A percentile compares a stretch with the other conserved stretches of the same genome.
phyloP scores from a whole-genome alignment of 352 stramenopile species.

The Achlya hypogyna region DNA sequence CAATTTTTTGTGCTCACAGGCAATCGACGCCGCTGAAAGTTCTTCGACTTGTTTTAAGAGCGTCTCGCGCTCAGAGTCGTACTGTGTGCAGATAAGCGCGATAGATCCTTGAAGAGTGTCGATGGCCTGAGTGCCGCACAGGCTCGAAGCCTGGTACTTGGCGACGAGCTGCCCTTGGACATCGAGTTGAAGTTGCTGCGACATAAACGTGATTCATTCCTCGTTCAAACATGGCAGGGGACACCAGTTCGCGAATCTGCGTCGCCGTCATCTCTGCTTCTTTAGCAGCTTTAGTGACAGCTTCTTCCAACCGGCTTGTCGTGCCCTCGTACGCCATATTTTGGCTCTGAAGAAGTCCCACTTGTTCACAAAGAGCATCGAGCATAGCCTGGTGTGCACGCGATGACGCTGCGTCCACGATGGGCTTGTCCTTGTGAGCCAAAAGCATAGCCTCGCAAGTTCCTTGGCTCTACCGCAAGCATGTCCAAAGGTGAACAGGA shows the following conservation, averaged over 20 bases:
- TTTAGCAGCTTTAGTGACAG: not conserved
- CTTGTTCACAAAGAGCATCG: slow-evolving; percentile 10
- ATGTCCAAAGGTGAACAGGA: not conserved
- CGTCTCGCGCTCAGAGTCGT: slow-evolving; percentile 24
- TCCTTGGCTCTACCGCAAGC: not conserved
- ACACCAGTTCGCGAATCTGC: slow-evolving; percentile 10
- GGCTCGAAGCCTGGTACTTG: slow-evolving; percentile 31
- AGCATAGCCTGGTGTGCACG: not conserved
- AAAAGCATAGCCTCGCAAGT: slow-evolving; percentile 15
- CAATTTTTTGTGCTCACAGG: slow-evolving; percentile 10
- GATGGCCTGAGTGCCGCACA: slow-evolving; percentile 33
- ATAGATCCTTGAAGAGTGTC: slow-evolving; percentile 34
- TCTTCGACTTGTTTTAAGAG: slow-evolving; percentile 14
- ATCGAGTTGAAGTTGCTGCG: not conserved
- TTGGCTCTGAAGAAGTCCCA: slow-evolving; percentile 10
- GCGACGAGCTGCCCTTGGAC: slow-evolving; percentile 20
- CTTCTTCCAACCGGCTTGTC: not conserved
- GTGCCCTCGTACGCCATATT: slow-evolving; percentile 1
- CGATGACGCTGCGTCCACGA: not conserved
- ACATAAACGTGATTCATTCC: not conserved
- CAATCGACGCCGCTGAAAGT: not conserved
- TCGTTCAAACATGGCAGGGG: not conserved
- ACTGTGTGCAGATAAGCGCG: slow-evolving; percentile 26
- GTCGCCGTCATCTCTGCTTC: not conserved
- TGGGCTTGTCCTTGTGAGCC: not conserved